A percentile compares a stretch with the other conserved stretches of the same genome.
Conservation (phyloP, 306 rosid genomes). For the Vigna unguiculata region DNA sequence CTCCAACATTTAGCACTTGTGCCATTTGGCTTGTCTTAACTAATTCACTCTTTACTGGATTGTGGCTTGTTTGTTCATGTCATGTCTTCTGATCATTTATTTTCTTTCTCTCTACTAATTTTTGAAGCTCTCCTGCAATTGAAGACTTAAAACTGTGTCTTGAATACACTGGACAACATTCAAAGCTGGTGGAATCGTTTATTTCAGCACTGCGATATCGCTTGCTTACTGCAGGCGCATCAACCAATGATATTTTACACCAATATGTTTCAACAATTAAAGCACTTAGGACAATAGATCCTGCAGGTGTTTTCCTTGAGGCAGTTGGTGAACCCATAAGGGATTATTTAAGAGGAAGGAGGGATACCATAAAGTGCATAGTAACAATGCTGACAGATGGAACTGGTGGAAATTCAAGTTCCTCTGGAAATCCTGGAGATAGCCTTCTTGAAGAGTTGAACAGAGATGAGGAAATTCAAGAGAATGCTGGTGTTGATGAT, state of each 20-base stretch:
- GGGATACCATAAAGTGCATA: constrained; percentile 96
- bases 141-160: constrained; percentile 93
- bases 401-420: constrained; percentile 78
- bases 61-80: constrained; percentile 39
- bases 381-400: constrained; percentile 99
- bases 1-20: constrained; percentile 13
- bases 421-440: constrained; percentile 91
- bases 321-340: constrained; percentile 98
- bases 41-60: constrained; percentile 24
- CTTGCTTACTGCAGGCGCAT: constrained; percentile 97
- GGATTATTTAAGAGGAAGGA: constrained; percentile 95
- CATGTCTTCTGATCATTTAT: constrained; percentile 34
- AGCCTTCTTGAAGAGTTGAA: constrained; percentile 99
- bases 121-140: constrained; percentile 87
- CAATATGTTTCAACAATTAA: constrained; percentile 96
- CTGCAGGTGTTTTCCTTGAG: constrained; percentile 97
- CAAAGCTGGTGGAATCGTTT: constrained; percentile 96
- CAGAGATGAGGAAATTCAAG: constrained; percentile 92
- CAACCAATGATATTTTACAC: constrained; percentile 97
- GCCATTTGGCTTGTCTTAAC: not conserved
- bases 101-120: constrained; percentile 38
- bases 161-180: constrained; percentile 96
- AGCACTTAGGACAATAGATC: constrained; percentile 94
- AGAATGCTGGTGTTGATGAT: constrained; percentile 74
- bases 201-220: constrained; percentile 92